Base-by-base conservation (phyloP, 2,329 filamentous ascomycete species). In the Lachnellula hyalina region DNA sequence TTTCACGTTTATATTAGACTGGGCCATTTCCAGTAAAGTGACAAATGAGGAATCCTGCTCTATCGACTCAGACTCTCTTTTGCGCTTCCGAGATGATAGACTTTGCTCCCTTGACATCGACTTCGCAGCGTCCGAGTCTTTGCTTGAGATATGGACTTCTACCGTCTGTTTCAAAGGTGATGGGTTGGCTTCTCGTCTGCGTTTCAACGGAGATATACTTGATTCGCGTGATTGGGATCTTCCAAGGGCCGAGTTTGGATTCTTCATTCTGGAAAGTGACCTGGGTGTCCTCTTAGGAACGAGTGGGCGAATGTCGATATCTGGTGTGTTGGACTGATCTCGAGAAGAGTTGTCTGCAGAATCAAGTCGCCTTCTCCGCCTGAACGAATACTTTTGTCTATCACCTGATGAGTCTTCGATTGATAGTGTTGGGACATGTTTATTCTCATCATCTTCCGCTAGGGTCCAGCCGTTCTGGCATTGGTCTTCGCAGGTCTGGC, bases 381-480 rank as follows among this genome's bases (percentile, higher is more conserved):
- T 77, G n/a, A 86, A 68, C 3, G 78, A 79, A 60, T 86, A 86
- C 11, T 28, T 49, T 28, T 34, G 50, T 14, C 61, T 60, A 21
- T 58, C 50, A 15, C 28, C 41, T 34, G 53, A 55, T n/a, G 57
- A 48, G 41, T 65, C 55, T 49, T 69, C 68, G 36, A 69, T 67
- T 5, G 66, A 67, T 11, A 61, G 59, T 47, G 67, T 65, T 36
- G 67, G 56, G 25, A 60, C 47, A 23, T 53, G 57, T 19, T 60
- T 61, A 21, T 58, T 60, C 6, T 65, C 75, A 0, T 72, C 76
- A 4, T 77, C 76, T 14, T 74, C 74, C 0, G 76, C 80, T 38
- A 83, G 80, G 17, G 63, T 55, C 95, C 95, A 99, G 1, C 94
- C 94, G 68, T 96, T 97, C 51, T 80, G 78, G 54, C 82, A 74